Evolutionary conservation across 2,329 filamentous ascomycete genomes (phyloP), one percentile per base, ranked within the genome.

Genomic region (Cryphonectria nitschkei): DNA sequence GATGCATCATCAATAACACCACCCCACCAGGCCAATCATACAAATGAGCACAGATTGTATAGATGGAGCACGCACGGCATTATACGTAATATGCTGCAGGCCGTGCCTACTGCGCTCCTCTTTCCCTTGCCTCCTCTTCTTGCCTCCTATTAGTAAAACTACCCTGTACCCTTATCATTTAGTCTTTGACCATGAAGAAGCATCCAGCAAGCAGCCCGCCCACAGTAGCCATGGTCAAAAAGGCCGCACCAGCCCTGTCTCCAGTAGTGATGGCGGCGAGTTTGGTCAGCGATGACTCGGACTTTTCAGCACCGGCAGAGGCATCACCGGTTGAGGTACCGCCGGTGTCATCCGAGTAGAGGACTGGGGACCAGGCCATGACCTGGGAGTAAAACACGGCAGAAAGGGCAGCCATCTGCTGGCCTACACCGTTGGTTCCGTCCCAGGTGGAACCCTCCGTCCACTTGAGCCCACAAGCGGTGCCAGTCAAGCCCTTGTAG

Each of bases 401-500:
- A 60, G 82, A 80, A 54, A 84, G 77, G 0, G 81, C 83, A 65
- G 80, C 81, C 75, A 85, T 82, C 76, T 85, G 81, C 74, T 86
- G 82, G 34, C 85, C 84, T 68, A 85, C 81, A 34, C 84, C 84
- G 34, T 75, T 79, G 71, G 77, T 79, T 7, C 82, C 82, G 70
- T 86, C 84, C 75, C 79, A 85, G 11, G 74, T 75, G 0, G 74
- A 68, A 56, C 76, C 79, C 14, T 76, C 72, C 63, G 81, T 83
- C 85, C 85, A 87, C 70, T 79, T 79, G 26, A 83, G 78, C 14
- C 84, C 84, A 74, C 85, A 87, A 22, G 80, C 78, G 58, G 80
- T 79, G n/a, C 81, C 76, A 58, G 78, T 77, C 13, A 80, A 77
- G 19, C 83, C 84, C 67, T 78, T 78, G 68, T 60, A 72, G n/a